Evolutionary conservation across 2,329 filamentous ascomycete genomes (phyloP), one percentile per base, ranked within the genome.

Genomic region (Intubia oerlemansii): DNA sequence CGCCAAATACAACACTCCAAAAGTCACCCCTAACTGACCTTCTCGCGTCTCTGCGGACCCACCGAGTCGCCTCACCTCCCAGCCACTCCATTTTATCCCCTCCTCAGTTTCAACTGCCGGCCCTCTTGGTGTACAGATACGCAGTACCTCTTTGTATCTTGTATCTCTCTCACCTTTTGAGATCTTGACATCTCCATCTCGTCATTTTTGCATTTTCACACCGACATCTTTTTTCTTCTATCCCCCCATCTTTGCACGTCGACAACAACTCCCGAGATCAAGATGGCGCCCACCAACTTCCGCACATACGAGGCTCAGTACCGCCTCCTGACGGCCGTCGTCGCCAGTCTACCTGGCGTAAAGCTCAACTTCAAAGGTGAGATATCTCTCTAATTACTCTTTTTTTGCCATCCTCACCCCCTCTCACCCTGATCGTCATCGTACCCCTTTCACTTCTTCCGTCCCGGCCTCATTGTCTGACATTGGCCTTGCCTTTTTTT

Each of bases 321-420:
- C 13, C 65, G 68, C 25, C 58, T 74, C 20, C 51, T 73, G 3
- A 59, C 65, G 2, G 67, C 68, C 5, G 59, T 73, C 15, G 49
- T 74, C 1, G 68, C 66, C 0, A 62, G 65, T 3, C 56, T 64
- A 30, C 59, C 59, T 0, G 50, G 51, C 0, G 41, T 62, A 0
- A 65, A 59, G 35, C 58, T 70, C 30, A 65, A 73, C 43, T 71
- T 63, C 44, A 63, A 60, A 41, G 65, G 68, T 74, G 57, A 51
- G 62, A n/a, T n/a, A n/a, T n/a, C n/a, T 5, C 14, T 2, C 11
- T 28, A 26, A 8, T 24, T 17, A 17, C 15, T 13, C n/a, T n/a
- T 28, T 20, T 18, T 17, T 7, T 21, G n/a, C n/a, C n/a, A n/a
- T n/a, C n/a, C n/a, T n/a, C n/a, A n/a, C n/a, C n/a, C n/a, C n/a